Conservation (phyloP, 2,329 filamentous ascomycete species). For the Whalleya microplaca region DNA sequence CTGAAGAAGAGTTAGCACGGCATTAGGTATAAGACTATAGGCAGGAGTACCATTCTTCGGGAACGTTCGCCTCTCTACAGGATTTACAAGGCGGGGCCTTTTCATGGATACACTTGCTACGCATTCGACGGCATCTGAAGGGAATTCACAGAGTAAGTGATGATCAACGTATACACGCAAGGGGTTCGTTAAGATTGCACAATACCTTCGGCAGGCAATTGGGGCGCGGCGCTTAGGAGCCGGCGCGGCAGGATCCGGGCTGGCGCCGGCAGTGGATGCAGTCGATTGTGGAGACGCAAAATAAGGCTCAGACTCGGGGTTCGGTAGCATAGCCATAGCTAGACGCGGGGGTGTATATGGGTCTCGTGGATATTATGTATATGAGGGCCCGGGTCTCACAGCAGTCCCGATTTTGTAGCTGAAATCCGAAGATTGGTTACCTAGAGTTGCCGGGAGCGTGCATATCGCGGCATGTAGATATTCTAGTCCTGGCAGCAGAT, state of each 20-base stretch:
- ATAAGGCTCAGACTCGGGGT: slow-evolving; percentile 21
- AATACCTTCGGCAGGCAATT: slow-evolving; percentile 58
- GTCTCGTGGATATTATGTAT: not conserved
- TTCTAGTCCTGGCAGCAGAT: not conserved
- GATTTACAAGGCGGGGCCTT: slow-evolving; percentile 55
- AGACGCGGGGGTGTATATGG: slow-evolving; percentile 7
- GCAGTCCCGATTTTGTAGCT: not conserved
- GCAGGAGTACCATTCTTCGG: slow-evolving; percentile 52
- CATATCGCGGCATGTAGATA: not conserved
- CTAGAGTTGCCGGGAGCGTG: not conserved
- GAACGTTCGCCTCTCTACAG: slow-evolving; percentile 54
- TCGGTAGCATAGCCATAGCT: slow-evolving; percentile 26
- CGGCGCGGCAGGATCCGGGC: slow-evolving; percentile 17
- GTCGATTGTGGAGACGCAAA: slow-evolving; percentile 32
- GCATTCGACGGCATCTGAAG: slow-evolving; percentile 57
- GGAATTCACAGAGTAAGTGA: slow-evolving; percentile 12
- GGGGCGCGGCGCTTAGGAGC: slow-evolving; percentile 53
- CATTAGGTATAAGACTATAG: not conserved
- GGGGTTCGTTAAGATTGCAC: slow-evolving; percentile 11
- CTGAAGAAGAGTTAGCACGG: slow-evolving; percentile 37
- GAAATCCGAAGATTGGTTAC: not conserved
- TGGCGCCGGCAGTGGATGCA: slow-evolving; percentile 19
- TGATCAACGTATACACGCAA: slow-evolving; percentile 1
- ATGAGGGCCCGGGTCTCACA: not conserved
- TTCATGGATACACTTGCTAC: slow-evolving; percentile 59